These are phyloP conservation scores for Hypoxylon subgilvum DNA, from an alignment of 495 filamentous ascomycete species.

Conservation along the genomic window DNA sequence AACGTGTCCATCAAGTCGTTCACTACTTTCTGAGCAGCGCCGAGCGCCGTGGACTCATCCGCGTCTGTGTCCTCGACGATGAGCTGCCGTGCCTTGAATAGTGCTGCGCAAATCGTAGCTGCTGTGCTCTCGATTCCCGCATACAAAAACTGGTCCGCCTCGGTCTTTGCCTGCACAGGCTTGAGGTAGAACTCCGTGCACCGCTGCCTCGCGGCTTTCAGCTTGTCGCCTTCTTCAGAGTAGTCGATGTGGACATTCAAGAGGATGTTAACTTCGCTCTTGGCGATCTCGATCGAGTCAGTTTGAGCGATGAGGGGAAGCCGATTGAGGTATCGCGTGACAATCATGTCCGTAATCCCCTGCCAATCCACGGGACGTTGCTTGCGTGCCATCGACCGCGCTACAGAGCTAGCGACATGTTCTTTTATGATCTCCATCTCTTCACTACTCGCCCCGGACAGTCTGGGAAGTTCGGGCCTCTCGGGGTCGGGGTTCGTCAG, in stretches of 20 bases:
- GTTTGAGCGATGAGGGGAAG: constrained; percentile 56
- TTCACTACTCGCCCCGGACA: constrained; percentile 44
- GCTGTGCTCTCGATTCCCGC: constrained; percentile 56
- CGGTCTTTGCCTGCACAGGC: constrained; percentile 40
- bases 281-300: constrained; percentile 42
- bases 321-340: constrained; percentile 61
- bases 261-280: constrained; percentile 53
- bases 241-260: constrained; percentile 58
- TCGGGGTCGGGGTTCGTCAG: constrained; percentile 55
- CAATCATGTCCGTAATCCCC: constrained; percentile 64
- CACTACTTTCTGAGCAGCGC: constrained; percentile 34
- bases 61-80: constrained; percentile 21
- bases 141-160: constrained; percentile 46
- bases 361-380: constrained; percentile 62
- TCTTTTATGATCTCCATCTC: constrained; percentile 51
- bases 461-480: constrained; percentile 52
- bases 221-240: constrained; percentile 41
- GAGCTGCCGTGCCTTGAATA: constrained; percentile 49
- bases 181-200: constrained; percentile 58
- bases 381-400: constrained; percentile 6
- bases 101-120: constrained; percentile 55
- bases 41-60: constrained; percentile 5
- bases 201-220: constrained; percentile 48
- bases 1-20: constrained; percentile 56
- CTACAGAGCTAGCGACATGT: constrained; percentile 52